These are phyloP conservation scores for Fusarium praegraminearum DNA, from an alignment of 2,329 filamentous ascomycete species.

Conservation along the genomic window DNA sequence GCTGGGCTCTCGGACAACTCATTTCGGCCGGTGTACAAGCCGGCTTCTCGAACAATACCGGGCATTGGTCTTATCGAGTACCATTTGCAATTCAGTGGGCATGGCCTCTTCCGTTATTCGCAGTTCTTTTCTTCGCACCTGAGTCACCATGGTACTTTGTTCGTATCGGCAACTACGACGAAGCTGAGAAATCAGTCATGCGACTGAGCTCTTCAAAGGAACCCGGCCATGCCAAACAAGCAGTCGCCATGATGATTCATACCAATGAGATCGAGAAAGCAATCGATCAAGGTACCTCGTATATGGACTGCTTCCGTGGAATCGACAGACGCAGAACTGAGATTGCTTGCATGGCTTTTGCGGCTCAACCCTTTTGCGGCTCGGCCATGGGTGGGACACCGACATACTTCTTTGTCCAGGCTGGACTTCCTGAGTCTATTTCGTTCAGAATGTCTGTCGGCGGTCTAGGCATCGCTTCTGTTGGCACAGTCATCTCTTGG, in stretches of 20 bases:
- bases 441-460: constrained; percentile 37
- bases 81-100: constrained; percentile 56
- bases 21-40: constrained; percentile 52
- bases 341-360: constrained; percentile 57
- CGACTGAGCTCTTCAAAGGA: constrained; percentile 52
- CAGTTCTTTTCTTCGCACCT: constrained; percentile 48
- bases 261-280: constrained; percentile 58
- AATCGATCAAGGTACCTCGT: constrained; percentile 42
- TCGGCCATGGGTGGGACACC: constrained; percentile 56
- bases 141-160: constrained; percentile 54
- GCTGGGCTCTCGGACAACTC: constrained; percentile 58
- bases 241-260: constrained; percentile 70
- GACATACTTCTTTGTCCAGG: constrained; percentile 63
- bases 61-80: constrained; percentile 53
- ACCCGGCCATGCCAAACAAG: constrained; percentile 54
- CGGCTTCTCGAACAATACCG: constrained; percentile 32
- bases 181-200: constrained; percentile 44
- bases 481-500: constrained; percentile 36
- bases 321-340: constrained; percentile 60
- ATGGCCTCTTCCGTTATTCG: constrained; percentile 49
- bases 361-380: constrained; percentile 57
- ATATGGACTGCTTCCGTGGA: constrained; percentile 62
- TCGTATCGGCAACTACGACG: constrained; percentile 45
- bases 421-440: constrained; percentile 49
- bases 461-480: constrained; percentile 35